Evolutionary conservation across 2,329 filamentous ascomycete genomes (phyloP).

Genomic region (Microthyrium microscopicum): DNA sequence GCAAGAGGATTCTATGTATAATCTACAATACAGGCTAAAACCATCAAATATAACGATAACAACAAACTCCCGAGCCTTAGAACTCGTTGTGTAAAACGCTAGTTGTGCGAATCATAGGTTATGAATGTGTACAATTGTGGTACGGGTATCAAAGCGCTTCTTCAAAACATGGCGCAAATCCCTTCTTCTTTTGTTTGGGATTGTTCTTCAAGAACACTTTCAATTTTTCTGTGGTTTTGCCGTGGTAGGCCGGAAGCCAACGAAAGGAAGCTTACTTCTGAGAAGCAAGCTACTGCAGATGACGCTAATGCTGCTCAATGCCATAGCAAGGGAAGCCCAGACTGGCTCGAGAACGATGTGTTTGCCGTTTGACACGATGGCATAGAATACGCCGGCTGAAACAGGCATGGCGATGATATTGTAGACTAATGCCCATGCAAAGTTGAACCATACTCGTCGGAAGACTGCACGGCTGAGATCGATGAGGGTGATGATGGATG

Average conservation of each 20-base stretch:
- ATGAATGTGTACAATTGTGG: no score
- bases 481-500: conserved; percentile 55
- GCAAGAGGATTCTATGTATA: no score
- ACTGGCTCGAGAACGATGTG: conserved; percentile 57
- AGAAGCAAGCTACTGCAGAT: conserved; percentile 65
- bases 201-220: no score
- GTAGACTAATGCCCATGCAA: conserved; percentile 71
- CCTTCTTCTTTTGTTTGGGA: no score
- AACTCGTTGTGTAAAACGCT: no score
- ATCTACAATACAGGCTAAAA: no score
- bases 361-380: conserved; percentile 30
- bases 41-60: no score
- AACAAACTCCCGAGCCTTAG: no score
- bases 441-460: conserved; percentile 66
- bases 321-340: conserved; percentile 88
- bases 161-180: no score
- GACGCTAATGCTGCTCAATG: conserved; percentile 77
- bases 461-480: conserved; percentile 58
- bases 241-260: conserved; percentile 30
- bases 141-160: no score
- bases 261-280: conserved; percentile 30
- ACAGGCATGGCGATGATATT: conserved; percentile 64
- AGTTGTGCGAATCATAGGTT: no score
- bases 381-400: conserved; percentile 64
- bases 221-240: no score